Base-by-base conservation (phyloP, 805 yeast genomes). In the Myxozyma sirexii region DNA sequence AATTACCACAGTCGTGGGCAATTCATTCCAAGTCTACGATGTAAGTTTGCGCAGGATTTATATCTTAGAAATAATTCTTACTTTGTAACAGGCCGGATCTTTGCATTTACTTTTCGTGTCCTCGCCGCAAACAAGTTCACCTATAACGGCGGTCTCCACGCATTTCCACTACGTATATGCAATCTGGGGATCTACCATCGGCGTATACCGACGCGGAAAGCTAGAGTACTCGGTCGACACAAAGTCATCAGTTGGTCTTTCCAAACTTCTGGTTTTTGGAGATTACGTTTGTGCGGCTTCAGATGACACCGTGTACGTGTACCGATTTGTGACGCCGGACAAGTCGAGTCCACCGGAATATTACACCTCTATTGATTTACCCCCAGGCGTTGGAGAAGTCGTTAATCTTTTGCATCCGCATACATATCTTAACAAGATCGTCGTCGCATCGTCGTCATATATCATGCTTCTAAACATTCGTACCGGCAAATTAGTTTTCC, bases 21-120 rank as follows among this genome's bases (percentile, higher is more conserved):
- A 84, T 54, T 81, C 93, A 0, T 90, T 94, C 76, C 98, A 93
- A 73, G 90, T 94, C 29, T 94, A 88, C 70, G 99, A 94, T 76
- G 97, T 64, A 41, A 21, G 75, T 57, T 4, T 24, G 10, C 6
- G 10, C 23, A 23, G 3, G 6, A 15, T 2, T 19, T 15, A 6
- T 23, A 7, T 44, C 15, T 33, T 4, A 12, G 21, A 39, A 27
- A 42, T 15, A 4, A 8, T 41, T 38, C 15, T 24, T n/a, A 17
- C 15, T 23, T 88, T 31, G 33, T 7, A 8, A 24, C 17, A 64
- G 67, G 69, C 68, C 13, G 84, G 93, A 33, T 90, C 88, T 5
- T 77, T 93, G 63, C 94, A 89, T 67, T 77, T 93, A 63, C 76
- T 93, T 23, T 93, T 94, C 74, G 96, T 93, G 12, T 89, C 97